Percentiles rank a stretch among this genome's conserved stretches.
Evolutionary conservation across 2,329 filamentous ascomycete species (phyloP).

Genomic region (Tolypocladium inflatum): DNA sequence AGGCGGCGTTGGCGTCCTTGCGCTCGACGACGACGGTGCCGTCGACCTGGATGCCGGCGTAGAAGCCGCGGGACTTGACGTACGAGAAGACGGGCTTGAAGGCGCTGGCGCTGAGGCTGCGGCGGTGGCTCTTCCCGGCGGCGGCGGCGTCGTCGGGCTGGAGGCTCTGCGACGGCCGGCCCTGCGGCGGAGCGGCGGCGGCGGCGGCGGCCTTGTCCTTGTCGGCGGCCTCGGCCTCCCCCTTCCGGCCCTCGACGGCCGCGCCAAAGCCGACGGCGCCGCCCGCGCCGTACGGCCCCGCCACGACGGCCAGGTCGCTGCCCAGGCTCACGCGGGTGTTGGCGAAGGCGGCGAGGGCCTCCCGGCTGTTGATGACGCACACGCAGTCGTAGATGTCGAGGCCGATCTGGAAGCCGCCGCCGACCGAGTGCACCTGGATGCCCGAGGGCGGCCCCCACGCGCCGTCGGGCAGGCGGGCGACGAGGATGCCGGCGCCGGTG

Average conservation of each 20-base stretch:
- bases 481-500: slow-evolving; percentile 55
- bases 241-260: slow-evolving; percentile 11
- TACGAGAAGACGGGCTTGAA: slow-evolving; percentile 50
- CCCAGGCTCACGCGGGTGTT: slow-evolving; percentile 67
- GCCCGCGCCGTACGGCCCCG: slow-evolving; percentile 60
- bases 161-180: not conserved
- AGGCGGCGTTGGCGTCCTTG: slow-evolving; percentile 78
- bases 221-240: not conserved
- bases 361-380: slow-evolving; percentile 70
- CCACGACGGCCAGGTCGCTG: slow-evolving; percentile 67
- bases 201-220: too few relatives aligned
- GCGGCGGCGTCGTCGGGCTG: not conserved
- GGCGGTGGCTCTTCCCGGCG: slow-evolving; percentile 12
- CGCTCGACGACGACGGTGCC: slow-evolving; percentile 81
- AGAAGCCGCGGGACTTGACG: slow-evolving; percentile 81
- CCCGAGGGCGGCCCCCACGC: slow-evolving; percentile 74
- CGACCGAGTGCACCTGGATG: slow-evolving; percentile 72
- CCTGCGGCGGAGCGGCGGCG: not conserved
- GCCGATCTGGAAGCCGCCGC: slow-evolving; percentile 70
- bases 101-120: slow-evolving; percentile 17
- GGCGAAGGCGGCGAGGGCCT: slow-evolving; percentile 70
- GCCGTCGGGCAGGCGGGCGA: slow-evolving; percentile 53
- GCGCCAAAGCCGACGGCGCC: slow-evolving; percentile 55
- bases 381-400: slow-evolving; percentile 87
- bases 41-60: slow-evolving; percentile 78